phyloP scores from a whole-genome alignment of 2,329 filamentous ascomycete species.

The Sclerotinia trifoliorum region DNA sequence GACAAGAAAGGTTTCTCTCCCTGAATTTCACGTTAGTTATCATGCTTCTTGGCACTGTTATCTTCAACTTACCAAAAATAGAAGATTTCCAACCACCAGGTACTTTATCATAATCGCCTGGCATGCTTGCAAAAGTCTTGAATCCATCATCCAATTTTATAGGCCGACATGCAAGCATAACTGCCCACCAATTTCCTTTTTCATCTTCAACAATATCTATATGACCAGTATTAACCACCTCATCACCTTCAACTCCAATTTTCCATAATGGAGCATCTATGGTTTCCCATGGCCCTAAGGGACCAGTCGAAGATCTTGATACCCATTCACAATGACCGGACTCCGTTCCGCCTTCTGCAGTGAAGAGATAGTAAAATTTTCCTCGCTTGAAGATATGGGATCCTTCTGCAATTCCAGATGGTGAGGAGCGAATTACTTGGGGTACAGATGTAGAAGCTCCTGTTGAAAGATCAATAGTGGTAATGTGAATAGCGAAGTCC shows the following conservation, averaged over 20 bases:
- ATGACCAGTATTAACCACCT: slow-evolving; percentile 49
- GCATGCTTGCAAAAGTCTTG: neutral
- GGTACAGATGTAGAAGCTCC: slow-evolving; percentile 42
- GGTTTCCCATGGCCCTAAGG: slow-evolving; percentile 14
- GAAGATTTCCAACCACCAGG: slow-evolving; percentile 13
- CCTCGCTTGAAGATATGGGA: slow-evolving; percentile 55
- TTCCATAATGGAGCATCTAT: slow-evolving; percentile 9
- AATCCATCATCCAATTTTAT: neutral
- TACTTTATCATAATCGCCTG: neutral
- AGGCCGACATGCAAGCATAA: slow-evolving; percentile 47
- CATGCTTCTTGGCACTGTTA: slow-evolving; percentile 42
- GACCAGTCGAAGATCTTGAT: slow-evolving; percentile 2
- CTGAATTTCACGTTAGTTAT: slow-evolving; percentile 42
- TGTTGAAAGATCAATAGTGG: slow-evolving; percentile 44
- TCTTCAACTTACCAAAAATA: slow-evolving; percentile 40
- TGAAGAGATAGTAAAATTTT: slow-evolving; percentile 53
- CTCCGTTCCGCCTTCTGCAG: slow-evolving; percentile 54
- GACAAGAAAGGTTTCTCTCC: slow-evolving; percentile 52
- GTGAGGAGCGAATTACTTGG: slow-evolving; percentile 38
- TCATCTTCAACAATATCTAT: slow-evolving; percentile 56
- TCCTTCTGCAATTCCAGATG: slow-evolving; percentile 55
- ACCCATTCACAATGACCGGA: slow-evolving; percentile 42
- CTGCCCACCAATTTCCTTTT: slow-evolving; percentile 53
- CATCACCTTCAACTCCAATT: slow-evolving; percentile 5
- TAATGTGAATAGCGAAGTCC: slow-evolving; percentile 40